Percentiles rank a stretch among this genome's conserved stretches.
phyloP scores from a whole-genome alignment of 108 stramenopile genomes.

The Asterionellopsis glacialis region DNA sequence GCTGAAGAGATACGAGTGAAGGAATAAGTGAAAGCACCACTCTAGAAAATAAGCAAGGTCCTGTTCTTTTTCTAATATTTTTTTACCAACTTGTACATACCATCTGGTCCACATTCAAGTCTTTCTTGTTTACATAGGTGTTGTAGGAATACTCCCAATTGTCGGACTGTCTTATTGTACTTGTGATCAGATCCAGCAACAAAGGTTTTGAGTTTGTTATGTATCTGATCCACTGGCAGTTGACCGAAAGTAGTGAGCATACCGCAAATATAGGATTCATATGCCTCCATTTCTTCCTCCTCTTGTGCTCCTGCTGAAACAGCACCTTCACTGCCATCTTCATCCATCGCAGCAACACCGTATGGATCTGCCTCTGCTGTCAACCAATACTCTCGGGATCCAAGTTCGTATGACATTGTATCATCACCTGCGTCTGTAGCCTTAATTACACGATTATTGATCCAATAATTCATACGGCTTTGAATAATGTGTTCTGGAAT shows the following conservation, averaged over 20 bases:
- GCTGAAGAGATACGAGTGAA: background rate
- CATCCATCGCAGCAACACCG: constrained; percentile 9
- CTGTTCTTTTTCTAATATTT: constrained; percentile 17
- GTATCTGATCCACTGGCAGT: constrained; percentile 77
- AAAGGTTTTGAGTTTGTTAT: constrained; percentile 88
- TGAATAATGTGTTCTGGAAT: constrained; percentile 61
- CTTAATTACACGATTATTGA: constrained; percentile 76
- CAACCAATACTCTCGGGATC: constrained; percentile 34
- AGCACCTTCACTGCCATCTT: constrained; percentile 59
- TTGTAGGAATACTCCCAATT: constrained; percentile 69
- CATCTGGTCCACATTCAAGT: constrained; percentile 82
- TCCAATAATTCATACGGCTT: constrained; percentile 83
- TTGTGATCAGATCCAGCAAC: constrained; percentile 81
- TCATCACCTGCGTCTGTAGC: constrained; percentile 11
- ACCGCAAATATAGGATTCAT: constrained; percentile 79
- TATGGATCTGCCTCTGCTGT: constrained; percentile 5
- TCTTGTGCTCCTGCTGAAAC: constrained; percentile 68
- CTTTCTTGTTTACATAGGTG: constrained; percentile 76
- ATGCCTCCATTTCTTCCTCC: constrained; percentile 82
- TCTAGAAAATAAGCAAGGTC: background rate
- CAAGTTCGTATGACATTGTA: constrained; percentile 31
- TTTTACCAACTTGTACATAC: constrained; percentile 78
- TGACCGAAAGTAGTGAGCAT: constrained; percentile 85
- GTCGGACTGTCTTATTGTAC: constrained; percentile 79
- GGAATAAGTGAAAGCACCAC: background rate